A percentile compares a stretch with the other conserved stretches of the same genome.
Conservation (phyloP, 2,329 filamentous ascomycete genomes). For the Fusarium dlaminii region DNA sequence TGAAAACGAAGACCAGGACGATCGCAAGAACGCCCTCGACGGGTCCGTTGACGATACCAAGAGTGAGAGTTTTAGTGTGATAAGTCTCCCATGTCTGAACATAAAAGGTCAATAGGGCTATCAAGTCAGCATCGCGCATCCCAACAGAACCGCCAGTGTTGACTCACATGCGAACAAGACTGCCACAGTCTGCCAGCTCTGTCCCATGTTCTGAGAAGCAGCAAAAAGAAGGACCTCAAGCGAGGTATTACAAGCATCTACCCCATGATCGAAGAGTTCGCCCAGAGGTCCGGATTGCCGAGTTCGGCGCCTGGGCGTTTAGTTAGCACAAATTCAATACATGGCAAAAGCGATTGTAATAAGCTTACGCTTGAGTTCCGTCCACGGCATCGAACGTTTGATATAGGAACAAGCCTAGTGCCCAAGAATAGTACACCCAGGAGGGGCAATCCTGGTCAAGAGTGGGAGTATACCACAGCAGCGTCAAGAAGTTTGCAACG, state of each 20-base stretch:
- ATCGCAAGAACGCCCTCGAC: slow-evolving; percentile 94
- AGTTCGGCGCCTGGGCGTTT: slow-evolving; percentile 74
- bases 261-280: slow-evolving; percentile 96
- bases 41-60: slow-evolving; percentile 91
- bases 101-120: slow-evolving; percentile 93
- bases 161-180: slow-evolving; percentile 81
- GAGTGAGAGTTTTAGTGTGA: slow-evolving; percentile 93
- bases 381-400: slow-evolving; percentile 99
- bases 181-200: slow-evolving; percentile 88
- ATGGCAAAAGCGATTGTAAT: neutral
- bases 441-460: slow-evolving; percentile 91
- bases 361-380: slow-evolving; percentile 85
- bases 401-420: slow-evolving; percentile 89
- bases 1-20: slow-evolving; percentile 82
- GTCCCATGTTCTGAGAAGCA: slow-evolving; percentile 90
- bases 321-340: slow-evolving; percentile 6
- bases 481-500: slow-evolving; percentile 85
- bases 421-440: slow-evolving; percentile 97
- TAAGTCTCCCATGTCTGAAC: slow-evolving; percentile 99
- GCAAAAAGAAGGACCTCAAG: slow-evolving; percentile 93
- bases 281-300: slow-evolving; percentile 92
- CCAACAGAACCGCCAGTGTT: neutral
- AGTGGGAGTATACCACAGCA: slow-evolving; percentile 96
- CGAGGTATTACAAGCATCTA: slow-evolving; percentile 96
- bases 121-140: slow-evolving; percentile 8